Conservation (phyloP, 495 filamentous ascomycete genomes). For the Xylaria castorea region DNA sequence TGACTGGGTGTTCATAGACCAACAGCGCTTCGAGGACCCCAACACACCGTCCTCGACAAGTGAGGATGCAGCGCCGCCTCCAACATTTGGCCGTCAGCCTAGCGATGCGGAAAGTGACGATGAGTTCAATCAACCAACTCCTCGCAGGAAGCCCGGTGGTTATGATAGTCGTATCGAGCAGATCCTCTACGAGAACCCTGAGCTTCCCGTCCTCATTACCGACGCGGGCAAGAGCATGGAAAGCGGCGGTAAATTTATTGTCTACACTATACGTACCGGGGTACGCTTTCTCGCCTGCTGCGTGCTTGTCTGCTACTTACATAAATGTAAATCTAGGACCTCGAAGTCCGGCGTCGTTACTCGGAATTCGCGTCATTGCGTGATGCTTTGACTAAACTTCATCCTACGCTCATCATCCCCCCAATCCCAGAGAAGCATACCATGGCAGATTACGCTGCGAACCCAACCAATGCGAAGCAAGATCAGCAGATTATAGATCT, state of each 20-base stretch:
- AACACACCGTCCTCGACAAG: constrained; percentile 54
- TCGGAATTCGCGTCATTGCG: constrained; percentile 96
- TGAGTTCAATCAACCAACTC: constrained; percentile 65
- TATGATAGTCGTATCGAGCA: constrained; percentile 97
- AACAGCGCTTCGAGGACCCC: constrained; percentile 47
- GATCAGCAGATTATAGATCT: constrained; percentile 95
- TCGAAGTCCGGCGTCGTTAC: constrained; percentile 93
- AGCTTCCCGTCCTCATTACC: constrained; percentile 85
- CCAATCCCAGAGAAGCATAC: constrained; percentile 98
- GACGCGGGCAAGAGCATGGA: constrained; percentile 96
- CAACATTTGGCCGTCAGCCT: constrained; percentile 38
- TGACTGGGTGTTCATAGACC: constrained; percentile 55
- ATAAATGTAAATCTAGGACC: constrained; percentile 64
- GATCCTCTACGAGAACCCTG: constrained; percentile 92
- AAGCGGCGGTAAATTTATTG: constrained; percentile 86
- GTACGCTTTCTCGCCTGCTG: constrained; percentile 57
- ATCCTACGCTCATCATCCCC: constrained; percentile 92
- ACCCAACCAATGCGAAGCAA: constrained; percentile 96
- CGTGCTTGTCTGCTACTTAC: constrained; percentile 31
- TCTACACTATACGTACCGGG: constrained; percentile 94
- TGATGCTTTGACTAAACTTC: constrained; percentile 84
- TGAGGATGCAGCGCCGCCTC: constrained; percentile 46
- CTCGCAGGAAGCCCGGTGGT: constrained; percentile 74
- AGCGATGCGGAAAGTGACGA: constrained; percentile 48
- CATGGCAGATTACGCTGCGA: constrained; percentile 97